Conservation (phyloP, 225 moss, liverwort and hornwort genomes). For the Neckera pumila region DNA sequence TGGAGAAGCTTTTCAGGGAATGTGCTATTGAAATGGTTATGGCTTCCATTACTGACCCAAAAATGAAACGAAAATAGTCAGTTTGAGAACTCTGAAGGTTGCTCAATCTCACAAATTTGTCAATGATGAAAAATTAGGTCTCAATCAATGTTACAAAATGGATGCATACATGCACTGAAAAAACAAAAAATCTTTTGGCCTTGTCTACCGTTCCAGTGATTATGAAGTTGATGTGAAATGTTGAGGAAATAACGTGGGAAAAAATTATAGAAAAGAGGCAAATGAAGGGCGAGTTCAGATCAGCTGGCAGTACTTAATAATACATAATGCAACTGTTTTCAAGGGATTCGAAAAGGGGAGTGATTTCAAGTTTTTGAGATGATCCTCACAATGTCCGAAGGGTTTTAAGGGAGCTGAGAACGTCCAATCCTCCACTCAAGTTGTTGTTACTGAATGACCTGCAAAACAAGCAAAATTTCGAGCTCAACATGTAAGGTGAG, state of each 20-base stretch:
- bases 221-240: neutral
- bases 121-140: neutral
- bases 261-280: neutral
- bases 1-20: neutral
- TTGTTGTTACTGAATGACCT: constrained; percentile 22
- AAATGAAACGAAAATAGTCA: neutral
- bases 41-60: constrained; percentile 17
- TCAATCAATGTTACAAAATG: neutral
- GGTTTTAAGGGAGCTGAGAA: neutral
- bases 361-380: neutral
- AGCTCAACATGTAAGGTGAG: neutral
- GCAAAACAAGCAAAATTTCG: neutral
- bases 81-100: neutral
- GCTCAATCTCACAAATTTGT: neutral
- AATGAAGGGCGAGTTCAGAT: neutral
- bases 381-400: constrained; percentile 6
- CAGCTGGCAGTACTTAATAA: neutral
- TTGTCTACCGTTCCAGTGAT: neutral
- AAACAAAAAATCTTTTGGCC: neutral
- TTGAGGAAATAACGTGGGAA: neutral
- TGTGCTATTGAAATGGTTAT: neutral
- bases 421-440: constrained; percentile 1
- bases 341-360: neutral
- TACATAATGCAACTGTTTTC: neutral
- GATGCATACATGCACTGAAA: neutral